A percentile compares a stretch with the other conserved stretches of the same genome.
phyloP scores from a whole-genome alignment of 805 yeast genomes.

The Candida awuae region DNA sequence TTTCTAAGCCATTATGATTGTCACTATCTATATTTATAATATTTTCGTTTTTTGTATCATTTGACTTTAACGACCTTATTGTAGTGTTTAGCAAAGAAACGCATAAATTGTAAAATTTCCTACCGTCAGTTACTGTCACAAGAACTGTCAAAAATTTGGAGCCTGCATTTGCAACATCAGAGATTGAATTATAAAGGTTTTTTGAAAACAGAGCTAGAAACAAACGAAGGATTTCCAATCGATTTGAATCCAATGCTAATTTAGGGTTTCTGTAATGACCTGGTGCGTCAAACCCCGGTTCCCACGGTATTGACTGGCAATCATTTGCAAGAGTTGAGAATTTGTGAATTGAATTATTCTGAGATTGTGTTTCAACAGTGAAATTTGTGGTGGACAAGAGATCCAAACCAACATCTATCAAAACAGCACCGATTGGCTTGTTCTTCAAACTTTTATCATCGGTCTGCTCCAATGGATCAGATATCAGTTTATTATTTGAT shows the following conservation, averaged over 20 bases:
- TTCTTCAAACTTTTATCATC: too few relatives aligned
- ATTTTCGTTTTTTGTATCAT: constrained; percentile 23
- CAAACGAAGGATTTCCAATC: constrained; percentile 60
- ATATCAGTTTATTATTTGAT: background rate
- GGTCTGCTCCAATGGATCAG: background rate
- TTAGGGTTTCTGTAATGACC: constrained; percentile 25
- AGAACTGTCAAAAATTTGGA: constrained; percentile 53
- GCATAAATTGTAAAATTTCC: constrained; percentile 42
- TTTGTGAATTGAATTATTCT: constrained; percentile 2
- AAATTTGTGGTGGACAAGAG: constrained; percentile 52
- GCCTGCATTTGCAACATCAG: constrained; percentile 40
- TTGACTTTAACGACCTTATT: constrained; percentile 39
- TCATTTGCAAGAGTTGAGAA: constrained; percentile 17
- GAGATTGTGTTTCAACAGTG: constrained; percentile 37
- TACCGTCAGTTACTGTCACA: constrained; percentile 42
- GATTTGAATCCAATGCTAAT: constrained; percentile 47
- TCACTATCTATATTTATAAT: constrained; percentile 31
- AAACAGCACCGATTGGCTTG: constrained; percentile 31
- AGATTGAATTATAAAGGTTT: constrained; percentile 44
- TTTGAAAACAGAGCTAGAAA: constrained; percentile 54
- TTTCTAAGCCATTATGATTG: constrained; percentile 33
- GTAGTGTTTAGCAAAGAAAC: constrained; percentile 64
- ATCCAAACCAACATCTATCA: constrained; percentile 33
- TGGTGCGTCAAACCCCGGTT: constrained; percentile 61
- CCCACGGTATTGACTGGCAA: constrained; percentile 54